Evolutionary conservation across 73 alveolate species (phyloP), one percentile per base, ranked within the genome.

Genomic region (Diophrys appendiculata): DNA sequence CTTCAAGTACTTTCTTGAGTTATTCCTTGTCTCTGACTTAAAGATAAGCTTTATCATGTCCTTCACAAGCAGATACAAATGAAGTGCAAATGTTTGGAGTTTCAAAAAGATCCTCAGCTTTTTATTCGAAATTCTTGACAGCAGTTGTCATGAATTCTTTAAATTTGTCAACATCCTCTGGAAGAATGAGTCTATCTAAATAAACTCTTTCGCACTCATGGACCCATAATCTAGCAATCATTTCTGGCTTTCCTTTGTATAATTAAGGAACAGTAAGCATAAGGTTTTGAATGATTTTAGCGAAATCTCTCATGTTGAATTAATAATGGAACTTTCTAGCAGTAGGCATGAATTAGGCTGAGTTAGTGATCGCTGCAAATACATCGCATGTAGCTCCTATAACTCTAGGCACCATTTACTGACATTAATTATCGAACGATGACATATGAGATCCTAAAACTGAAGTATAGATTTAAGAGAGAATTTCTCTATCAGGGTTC

Each of bases 251-350:
- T 29, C 96, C 97, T 83, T 97, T 94, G 93, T 93, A 98, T 68
- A 84, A 89, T 28, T 91, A 90, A 1, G 99, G 97, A 25, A 95
- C 88, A 29, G 98, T 84, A 84, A 96, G 95, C 96, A 97, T 86
- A 65, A 97, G 53, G 79, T 98, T 98, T 74, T 93, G 98, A 34
- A 94, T 93, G 55, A 95, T 93, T 69, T 94, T 88, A 60, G 99
- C 95, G 55, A 95, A 89, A 80, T 96, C 99, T 93, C 99, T 93
- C 95, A 96, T 85, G 93, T 97, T 97, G 98, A 98, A 98, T 90
- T 96, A 96, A 89, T 97, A 97, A 88, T 98, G 99, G 99, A 96
- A 97, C 91, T 97, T 97, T 68, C 92, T 91, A 0, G 99, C 99
- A 24, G 99, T 90, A 29, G 99, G 99, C 97, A 97, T 81, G 97